Conservation (phyloP, 148 eudicot species). For the Heliosperma pusillum region DNA sequence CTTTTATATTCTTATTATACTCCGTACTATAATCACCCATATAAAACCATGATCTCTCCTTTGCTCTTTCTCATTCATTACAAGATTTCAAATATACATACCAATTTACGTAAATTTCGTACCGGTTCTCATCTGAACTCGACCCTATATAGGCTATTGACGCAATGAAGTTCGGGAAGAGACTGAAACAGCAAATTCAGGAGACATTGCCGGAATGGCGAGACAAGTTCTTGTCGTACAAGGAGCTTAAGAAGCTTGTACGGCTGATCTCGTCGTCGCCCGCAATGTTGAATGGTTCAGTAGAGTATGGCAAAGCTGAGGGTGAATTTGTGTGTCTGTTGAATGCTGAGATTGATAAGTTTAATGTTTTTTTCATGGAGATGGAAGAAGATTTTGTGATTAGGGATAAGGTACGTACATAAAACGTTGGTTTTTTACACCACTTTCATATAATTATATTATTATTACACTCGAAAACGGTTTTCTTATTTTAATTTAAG, state of each 20-base stretch:
- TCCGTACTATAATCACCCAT: background rate
- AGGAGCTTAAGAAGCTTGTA: slow-evolving; percentile 74
- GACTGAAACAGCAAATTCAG: slow-evolving; percentile 69
- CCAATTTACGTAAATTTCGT: too few relatives aligned
- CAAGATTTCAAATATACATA: background rate
- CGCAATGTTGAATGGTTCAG: slow-evolving; percentile 21
- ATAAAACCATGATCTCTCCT: slow-evolving; percentile 9
- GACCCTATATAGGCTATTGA: slow-evolving; percentile 10
- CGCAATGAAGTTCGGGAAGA: slow-evolving; percentile 76
- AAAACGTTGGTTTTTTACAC: background rate
- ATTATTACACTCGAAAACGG: too few relatives aligned
- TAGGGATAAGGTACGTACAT: slow-evolving; percentile 51
- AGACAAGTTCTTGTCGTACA: slow-evolving; percentile 69
- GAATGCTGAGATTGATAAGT: slow-evolving; percentile 77
- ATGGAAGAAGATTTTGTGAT: slow-evolving; percentile 79
- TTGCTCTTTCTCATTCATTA: background rate
- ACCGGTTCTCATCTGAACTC: background rate
- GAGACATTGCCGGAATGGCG: slow-evolving; percentile 80
- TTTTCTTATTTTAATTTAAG: too few relatives aligned
- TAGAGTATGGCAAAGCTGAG: slow-evolving; percentile 43
- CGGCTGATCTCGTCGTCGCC: slow-evolving; percentile 43
- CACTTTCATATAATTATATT: background rate
- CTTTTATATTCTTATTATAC: slow-evolving; percentile 42
- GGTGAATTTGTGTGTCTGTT: slow-evolving; percentile 57
- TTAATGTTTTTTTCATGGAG: slow-evolving; percentile 73